These are phyloP conservation scores for Salix suchowensis DNA, from an alignment of 345 rosid genomes.

Conservation along the genomic window DNA sequence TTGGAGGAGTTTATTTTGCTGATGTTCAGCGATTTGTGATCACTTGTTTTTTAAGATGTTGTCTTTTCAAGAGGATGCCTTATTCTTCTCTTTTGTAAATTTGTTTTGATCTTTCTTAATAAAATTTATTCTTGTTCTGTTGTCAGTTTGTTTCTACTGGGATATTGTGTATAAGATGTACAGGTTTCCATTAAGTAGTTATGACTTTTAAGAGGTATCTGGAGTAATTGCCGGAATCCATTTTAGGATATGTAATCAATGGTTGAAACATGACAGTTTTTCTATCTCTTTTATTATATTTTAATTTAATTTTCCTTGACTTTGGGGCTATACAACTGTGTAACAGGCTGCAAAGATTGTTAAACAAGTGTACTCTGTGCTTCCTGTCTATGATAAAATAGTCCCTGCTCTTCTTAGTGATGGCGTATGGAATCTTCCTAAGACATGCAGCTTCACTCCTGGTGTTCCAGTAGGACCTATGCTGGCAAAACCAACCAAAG, in stretches of 20 bases:
- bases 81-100: background rate
- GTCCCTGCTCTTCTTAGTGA: conserved; percentile 70
- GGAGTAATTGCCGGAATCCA: background rate
- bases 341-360: conserved; percentile 83
- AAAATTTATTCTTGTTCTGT: background rate
- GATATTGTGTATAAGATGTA: background rate
- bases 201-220: background rate
- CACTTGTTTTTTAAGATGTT: background rate
- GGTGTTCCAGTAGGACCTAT: conserved; percentile 96
- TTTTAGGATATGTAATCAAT: background rate
- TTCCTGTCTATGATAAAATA: conserved; percentile 87
- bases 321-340: background rate
- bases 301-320: background rate
- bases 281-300: background rate
- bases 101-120: background rate
- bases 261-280: background rate
- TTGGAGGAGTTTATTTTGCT: background rate
- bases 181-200: background rate
- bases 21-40: background rate
- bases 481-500: conserved; percentile 93
- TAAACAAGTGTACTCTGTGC: conserved; percentile 78
- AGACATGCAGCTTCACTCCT: conserved; percentile 58
- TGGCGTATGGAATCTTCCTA: conserved; percentile 86
- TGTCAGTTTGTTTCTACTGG: background rate
- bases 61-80: background rate